Base-by-base conservation (phyloP, 306 rosid species). In the Styphnolobium japonicum region DNA sequence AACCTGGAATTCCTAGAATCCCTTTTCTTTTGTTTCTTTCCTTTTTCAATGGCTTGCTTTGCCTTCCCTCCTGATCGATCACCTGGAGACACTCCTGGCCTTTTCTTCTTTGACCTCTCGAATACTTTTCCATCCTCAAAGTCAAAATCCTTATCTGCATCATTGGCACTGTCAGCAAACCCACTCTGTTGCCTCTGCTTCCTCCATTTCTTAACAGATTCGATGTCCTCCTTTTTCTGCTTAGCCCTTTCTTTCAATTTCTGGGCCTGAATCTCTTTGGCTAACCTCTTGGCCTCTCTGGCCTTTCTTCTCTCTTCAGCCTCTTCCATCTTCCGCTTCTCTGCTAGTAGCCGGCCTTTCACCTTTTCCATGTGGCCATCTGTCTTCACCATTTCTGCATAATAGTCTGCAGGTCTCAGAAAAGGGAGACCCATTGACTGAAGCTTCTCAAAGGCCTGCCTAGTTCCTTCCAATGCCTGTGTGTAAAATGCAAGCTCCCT, bases 171-270 rank as follows among this genome's bases (percentile, higher is more conserved):
- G 10, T 84, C 91, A 10, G 98, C 86, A 84, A 92, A 90, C 45
- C 97, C 97, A 4, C 92, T 92, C 81, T 87, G 90, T 55, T 94
- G 97, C 81, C 98, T 92, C 84, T 94, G 96, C 82, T 94, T 92
- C 91, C 98, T 90, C 98, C 98, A 94, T 80, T 90, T 92, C 88
- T 94, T 92, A 77, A 94, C 98, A 67, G 98, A 90, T 73, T 92
- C 97, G 4, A 94, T 90, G 6, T 89, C 93, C 1, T 92, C 93
- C 83, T 90, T 94, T 71, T 92, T 94, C 93, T 90, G 93, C 90
- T 94, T 92, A 55, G 96, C 90, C 75, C 94, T 86, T 81, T 94
- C 98, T 72, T 90, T 94, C 42, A 49, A 7, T 85, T 94, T 94
- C 89, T 89, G 94, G 27, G 92, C 84, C 81, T 94, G 97, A 77